Percentiles rank a stretch among this genome's conserved stretches.
phyloP scores from a whole-genome alignment of 768 basidiomycete species.

The Amanita inopinata region DNA sequence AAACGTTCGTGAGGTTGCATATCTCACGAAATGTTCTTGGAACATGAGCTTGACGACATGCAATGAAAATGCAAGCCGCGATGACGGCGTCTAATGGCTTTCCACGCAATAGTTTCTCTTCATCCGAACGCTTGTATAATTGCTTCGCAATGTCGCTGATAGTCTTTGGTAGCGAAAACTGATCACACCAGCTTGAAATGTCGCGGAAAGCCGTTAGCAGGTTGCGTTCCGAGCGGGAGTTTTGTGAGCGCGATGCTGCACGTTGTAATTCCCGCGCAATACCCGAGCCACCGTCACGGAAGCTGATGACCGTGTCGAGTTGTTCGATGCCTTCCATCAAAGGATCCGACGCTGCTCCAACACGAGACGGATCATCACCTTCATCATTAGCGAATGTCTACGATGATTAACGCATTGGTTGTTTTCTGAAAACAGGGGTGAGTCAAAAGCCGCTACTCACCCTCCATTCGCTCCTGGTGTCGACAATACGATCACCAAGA shows the following conservation, averaged over 20 bases:
- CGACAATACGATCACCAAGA: slow-evolving; percentile 91
- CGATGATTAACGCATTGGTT: background rate
- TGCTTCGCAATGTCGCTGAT: slow-evolving; percentile 96
- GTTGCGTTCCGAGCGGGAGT: slow-evolving; percentile 74
- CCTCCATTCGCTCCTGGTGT: slow-evolving; percentile 97
- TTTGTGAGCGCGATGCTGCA: slow-evolving; percentile 75
- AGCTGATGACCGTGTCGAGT: slow-evolving; percentile 90
- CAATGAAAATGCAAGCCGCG: slow-evolving; percentile 97
- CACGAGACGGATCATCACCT: slow-evolving; percentile 99
- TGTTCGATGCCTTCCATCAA: slow-evolving; percentile 92
- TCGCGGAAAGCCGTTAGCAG: slow-evolving; percentile 84
- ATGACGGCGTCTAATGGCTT: slow-evolving; percentile 91
- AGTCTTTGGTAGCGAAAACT: slow-evolving; percentile 86
- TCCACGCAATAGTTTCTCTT: slow-evolving; percentile 85
- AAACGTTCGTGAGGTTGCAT: slow-evolving; percentile 85
- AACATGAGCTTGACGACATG: slow-evolving; percentile 92
- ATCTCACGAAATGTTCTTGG: slow-evolving; percentile 95
- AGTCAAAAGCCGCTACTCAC: slow-evolving; percentile 41
- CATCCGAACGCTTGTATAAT: slow-evolving; percentile 93
- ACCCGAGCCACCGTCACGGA: slow-evolving; percentile 91
- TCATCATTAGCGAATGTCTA: slow-evolving; percentile 99
- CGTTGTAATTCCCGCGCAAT: slow-evolving; percentile 88
- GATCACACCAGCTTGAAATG: slow-evolving; percentile 91
- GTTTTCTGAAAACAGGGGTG: slow-evolving; percentile 6
- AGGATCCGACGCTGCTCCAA: slow-evolving; percentile 92